Percentiles rank a stretch among this genome's conserved stretches.
phyloP scores from a whole-genome alignment of 768 basidiomycete genomes.

The Boletus edulis region DNA sequence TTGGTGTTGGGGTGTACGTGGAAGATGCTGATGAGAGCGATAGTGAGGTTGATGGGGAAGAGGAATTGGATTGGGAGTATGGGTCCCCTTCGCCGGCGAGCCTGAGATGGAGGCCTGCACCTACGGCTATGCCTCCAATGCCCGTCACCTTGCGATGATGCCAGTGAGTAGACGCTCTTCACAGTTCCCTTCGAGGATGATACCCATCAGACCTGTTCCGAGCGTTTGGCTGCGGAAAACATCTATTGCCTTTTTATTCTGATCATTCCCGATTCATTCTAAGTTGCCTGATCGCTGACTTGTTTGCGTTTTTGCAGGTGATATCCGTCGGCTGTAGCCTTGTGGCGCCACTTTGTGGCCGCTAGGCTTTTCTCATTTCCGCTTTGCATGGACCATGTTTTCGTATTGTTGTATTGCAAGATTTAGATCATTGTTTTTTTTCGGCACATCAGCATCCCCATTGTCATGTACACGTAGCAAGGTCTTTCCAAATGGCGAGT shows the following conservation, averaged over 20 bases:
- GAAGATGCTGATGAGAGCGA: constrained; percentile 60
- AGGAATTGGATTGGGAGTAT: constrained; percentile 59
- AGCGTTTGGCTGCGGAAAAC: constrained; percentile 54
- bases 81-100: constrained; percentile 45
- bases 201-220: constrained; percentile 78
- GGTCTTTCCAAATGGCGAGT: background rate
- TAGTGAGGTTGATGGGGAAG: constrained; percentile 26
- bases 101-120: constrained; percentile 47
- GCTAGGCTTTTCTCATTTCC: background rate
- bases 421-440: background rate
- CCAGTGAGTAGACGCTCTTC: constrained; percentile 23
- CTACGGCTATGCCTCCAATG: constrained; percentile 59
- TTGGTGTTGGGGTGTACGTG: constrained; percentile 76
- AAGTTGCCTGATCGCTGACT: constrained; percentile 6
- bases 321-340: background rate
- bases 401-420: constrained; percentile 11
- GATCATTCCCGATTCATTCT: constrained; percentile 7
- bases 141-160: constrained; percentile 20
- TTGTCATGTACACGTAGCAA: constrained; percentile 14
- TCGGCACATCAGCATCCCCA: background rate
- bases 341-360: background rate
- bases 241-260: constrained; percentile 60
- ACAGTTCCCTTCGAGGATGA: constrained; percentile 47
- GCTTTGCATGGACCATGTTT: constrained; percentile 13
- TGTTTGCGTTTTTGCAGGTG: constrained; percentile 6